phyloP scores from a whole-genome alignment of 495 filamentous ascomycete genomes.

The Penicillium turbatum region DNA sequence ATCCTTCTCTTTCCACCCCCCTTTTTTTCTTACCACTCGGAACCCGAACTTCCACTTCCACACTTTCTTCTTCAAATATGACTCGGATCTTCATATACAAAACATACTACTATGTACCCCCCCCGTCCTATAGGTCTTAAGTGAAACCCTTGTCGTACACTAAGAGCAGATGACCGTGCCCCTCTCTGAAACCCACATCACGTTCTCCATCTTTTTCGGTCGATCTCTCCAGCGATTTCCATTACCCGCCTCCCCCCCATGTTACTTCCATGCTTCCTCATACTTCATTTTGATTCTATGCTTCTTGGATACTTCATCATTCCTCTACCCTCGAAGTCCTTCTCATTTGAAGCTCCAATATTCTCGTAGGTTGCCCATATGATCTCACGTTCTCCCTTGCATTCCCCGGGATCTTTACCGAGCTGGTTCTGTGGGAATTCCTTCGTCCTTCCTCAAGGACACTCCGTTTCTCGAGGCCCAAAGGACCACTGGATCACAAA shows the following conservation, averaged over 20 bases:
- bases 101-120: neutral
- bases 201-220: neutral
- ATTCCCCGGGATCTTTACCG: neutral
- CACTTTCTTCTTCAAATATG: neutral
- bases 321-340: neutral
- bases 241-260: neutral
- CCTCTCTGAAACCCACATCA: neutral
- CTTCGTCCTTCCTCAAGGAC: neutral
- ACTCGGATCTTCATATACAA: neutral
- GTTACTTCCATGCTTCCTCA: slow-evolving; percentile 2
- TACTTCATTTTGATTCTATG: neutral
- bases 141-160: neutral
- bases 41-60: neutral
- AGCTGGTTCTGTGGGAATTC: neutral
- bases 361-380: neutral
- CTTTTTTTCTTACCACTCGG: slow-evolving; percentile 15
- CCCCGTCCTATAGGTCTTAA: no score
- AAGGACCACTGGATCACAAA: neutral
- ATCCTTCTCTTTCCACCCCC: neutral
- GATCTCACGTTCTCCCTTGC: neutral
- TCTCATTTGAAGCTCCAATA: neutral
- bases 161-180: slow-evolving; percentile 4
- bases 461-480: no score
- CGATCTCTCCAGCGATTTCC: neutral
- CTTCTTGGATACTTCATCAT: neutral